Evolutionary conservation across 768 basidiomycete genomes (phyloP), one percentile per base, ranked within the genome.

Genomic region (Serendipita sp.): DNA sequence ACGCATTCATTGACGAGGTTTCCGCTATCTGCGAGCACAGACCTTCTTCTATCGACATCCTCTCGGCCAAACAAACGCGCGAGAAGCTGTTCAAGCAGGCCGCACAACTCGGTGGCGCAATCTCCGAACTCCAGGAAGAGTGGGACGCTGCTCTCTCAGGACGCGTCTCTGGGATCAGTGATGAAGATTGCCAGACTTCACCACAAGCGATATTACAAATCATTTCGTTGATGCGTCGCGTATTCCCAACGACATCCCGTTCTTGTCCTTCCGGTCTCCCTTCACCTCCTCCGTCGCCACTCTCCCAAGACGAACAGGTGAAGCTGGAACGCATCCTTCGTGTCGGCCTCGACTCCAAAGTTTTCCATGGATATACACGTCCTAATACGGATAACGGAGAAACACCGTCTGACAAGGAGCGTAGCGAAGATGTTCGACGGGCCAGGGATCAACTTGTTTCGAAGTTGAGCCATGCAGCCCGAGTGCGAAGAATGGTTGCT

Each of bases 251-350:
- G 8, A 38, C 56, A 60, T 60, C 56, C 10, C 56, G 56, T 37
- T 24, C 56, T 10, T n/a, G 16, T n/a, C 16, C 56, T 4, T 34
- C 56, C 35, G 56, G 56, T n/a, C 34, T 60, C 10, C 56, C 56
- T 34, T 60, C 56, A 28, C 56, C 56, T 30, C 56, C 56, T n/a
- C 56, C 56, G 28, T 60, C 56, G 10, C 56, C 56, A 34, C 56
- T 60, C 34, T n/a, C 56, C 8, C 18, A n/a, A n/a, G 56, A 60
- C 16, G 56, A 60, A n/a, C n/a, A n/a, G 1, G 37, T 60, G 28
- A 60, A 38, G 18, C 28, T 60, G 4, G 56, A 60, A 35, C 28
- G 37, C 28, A 8, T 60, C 18, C 34, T 60, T 8, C 56, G 56
- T 8, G 34, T 60, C 34, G 28, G 8, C 8, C 37, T 60, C 28